A percentile compares a stretch with the other conserved stretches of the same genome.
Evolutionary conservation across 768 basidiomycete species (phyloP).

Genomic region (Mycena floridula): DNA sequence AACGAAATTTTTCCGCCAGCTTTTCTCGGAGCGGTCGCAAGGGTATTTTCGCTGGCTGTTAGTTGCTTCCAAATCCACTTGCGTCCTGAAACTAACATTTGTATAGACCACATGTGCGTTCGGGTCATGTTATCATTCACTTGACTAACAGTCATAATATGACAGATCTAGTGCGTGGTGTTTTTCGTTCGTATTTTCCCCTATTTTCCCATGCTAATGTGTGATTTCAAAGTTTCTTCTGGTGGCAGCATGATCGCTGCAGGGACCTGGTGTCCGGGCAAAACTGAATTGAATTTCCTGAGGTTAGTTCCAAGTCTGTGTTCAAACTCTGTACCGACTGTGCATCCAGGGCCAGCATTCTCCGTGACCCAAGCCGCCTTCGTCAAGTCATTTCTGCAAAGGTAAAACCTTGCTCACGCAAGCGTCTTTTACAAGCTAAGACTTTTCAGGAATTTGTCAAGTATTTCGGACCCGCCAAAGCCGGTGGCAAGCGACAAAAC

Average conservation of each 20-base stretch:
- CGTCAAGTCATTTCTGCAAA: slow-evolving; percentile 58
- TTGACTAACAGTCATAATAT: no score
- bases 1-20: slow-evolving; percentile 70
- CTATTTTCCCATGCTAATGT: no score
- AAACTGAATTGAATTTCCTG: slow-evolving; percentile 73
- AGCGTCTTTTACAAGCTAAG: no score
- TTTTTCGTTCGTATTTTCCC: no score
- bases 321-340: neutral
- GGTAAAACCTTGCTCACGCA: no score
- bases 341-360: slow-evolving; percentile 51
- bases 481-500: slow-evolving; percentile 59
- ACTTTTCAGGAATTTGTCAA: slow-evolving; percentile 71
- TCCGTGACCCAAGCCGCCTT: slow-evolving; percentile 53
- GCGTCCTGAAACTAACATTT: neutral
- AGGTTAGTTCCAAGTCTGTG: slow-evolving; percentile 39
- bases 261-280: slow-evolving; percentile 74
- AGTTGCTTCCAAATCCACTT: slow-evolving; percentile 21
- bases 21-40: slow-evolving; percentile 89
- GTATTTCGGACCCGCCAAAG: slow-evolving; percentile 68
- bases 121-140: neutral
- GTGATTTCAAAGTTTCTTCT: no score
- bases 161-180: no score
- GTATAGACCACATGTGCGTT: slow-evolving; percentile 58
- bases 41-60: slow-evolving; percentile 83
- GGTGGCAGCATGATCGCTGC: slow-evolving; percentile 70